These are phyloP conservation scores for Purpureocillium lavendulum DNA, from an alignment of 2,329 filamentous ascomycete genomes.

Conservation along the genomic window DNA sequence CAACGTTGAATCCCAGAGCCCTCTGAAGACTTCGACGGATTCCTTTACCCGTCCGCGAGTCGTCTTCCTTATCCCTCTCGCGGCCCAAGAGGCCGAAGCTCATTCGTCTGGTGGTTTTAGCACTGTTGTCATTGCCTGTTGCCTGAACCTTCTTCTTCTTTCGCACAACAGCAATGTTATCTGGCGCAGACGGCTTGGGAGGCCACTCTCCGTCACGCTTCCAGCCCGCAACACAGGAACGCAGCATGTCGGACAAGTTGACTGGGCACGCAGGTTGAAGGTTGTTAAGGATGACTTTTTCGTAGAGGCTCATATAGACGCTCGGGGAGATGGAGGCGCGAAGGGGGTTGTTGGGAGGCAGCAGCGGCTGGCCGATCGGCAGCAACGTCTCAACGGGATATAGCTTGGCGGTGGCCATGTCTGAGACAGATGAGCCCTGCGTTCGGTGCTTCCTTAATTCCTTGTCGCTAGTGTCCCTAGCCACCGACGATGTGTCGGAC, in stretches of 20 bases:
- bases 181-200: slow-evolving; percentile 38
- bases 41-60: slow-evolving; percentile 24
- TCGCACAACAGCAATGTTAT: slow-evolving; percentile 24
- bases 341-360: slow-evolving; percentile 67
- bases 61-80: slow-evolving; percentile 21
- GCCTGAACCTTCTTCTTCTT: slow-evolving; percentile 28
- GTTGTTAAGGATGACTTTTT: slow-evolving; percentile 74
- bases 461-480: slow-evolving; percentile 24
- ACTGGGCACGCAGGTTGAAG: slow-evolving; percentile 82
- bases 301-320: slow-evolving; percentile 77
- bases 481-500: slow-evolving; percentile 34
- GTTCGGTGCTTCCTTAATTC: slow-evolving; percentile 21
- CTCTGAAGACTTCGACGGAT: slow-evolving; percentile 38
- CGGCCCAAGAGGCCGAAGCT: slow-evolving; percentile 39
- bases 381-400: slow-evolving; percentile 55
- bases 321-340: slow-evolving; percentile 66
- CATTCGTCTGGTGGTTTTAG: slow-evolving; percentile 30
- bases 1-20: slow-evolving; percentile 31
- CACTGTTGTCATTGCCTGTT: slow-evolving; percentile 13
- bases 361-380: slow-evolving; percentile 63
- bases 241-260: slow-evolving; percentile 74
- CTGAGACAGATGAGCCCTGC: slow-evolving; percentile 23
- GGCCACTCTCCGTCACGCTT: slow-evolving; percentile 93
- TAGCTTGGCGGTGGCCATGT: slow-evolving; percentile 9
- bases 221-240: slow-evolving; percentile 81